phyloP scores from a whole-genome alignment of 441 rosid genomes.

The Populus tomentosa region DNA sequence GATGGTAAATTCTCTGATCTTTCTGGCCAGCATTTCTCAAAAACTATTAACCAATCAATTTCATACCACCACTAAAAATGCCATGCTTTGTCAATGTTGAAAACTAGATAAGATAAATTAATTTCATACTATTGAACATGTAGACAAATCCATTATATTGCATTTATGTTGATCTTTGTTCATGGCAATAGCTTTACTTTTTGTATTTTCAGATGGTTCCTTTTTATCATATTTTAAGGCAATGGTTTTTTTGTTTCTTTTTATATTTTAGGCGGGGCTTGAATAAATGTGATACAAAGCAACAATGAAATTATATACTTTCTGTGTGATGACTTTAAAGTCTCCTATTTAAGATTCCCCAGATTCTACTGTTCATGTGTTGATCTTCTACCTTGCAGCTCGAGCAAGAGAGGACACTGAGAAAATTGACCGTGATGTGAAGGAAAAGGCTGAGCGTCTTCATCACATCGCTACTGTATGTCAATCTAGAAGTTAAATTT shows the following conservation, averaged over 20 bases:
- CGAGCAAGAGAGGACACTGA: constrained; percentile 93
- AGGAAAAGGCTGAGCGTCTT: constrained; percentile 82
- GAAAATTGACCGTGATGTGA: constrained; percentile 80
- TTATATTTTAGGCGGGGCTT: not conserved
- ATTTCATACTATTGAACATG: not conserved
- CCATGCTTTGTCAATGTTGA: not conserved
- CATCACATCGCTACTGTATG: constrained; percentile 78
- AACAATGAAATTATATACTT: not conserved
- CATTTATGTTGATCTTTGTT: not conserved
- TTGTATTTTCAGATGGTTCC: not conserved
- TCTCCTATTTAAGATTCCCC: not conserved
- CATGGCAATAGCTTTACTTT: not conserved
- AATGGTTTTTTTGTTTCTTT: not conserved
- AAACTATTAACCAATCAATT: not conserved
- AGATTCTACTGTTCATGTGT: not conserved
- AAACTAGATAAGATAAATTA: not conserved
- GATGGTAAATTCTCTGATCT: constrained; percentile 50
- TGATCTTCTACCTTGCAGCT: constrained; percentile 42
- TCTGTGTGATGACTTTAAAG: not conserved
- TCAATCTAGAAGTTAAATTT: constrained; percentile 14
- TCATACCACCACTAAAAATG: not conserved
- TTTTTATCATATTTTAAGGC: not conserved
- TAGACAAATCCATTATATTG: not conserved
- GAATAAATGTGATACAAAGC: not conserved
- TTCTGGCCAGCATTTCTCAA: not conserved